Conservation (phyloP, 148 eudicot genomes). For the Heliosperma pusillum region DNA sequence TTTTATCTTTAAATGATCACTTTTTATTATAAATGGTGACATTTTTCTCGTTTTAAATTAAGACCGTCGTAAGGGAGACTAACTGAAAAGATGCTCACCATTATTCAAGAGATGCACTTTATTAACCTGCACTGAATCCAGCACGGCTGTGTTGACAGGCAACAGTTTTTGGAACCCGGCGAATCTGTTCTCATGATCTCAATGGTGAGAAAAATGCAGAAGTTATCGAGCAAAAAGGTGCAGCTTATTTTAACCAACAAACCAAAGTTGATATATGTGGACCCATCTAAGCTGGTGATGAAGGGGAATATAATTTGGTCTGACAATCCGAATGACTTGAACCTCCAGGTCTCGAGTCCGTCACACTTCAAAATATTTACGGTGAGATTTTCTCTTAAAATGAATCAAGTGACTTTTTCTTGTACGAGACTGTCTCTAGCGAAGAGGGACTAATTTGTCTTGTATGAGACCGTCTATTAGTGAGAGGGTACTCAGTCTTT, state of each 20-base stretch:
- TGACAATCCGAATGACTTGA: constrained; percentile 78
- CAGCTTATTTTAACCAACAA: constrained; percentile 96
- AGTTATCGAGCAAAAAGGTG: constrained; percentile 91
- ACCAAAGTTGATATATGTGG: constrained; percentile 85
- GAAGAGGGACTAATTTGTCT: no score
- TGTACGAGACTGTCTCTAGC: not conserved
- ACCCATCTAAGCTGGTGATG: constrained; percentile 78
- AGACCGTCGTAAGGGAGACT: no score
- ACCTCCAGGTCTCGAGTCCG: constrained; percentile 75
- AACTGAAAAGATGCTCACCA: constrained; percentile 5
- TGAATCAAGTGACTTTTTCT: not conserved
- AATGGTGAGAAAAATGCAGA: constrained; percentile 88
- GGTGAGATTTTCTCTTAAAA: constrained; percentile 42
- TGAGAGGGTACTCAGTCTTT: no score
- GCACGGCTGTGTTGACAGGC: constrained; percentile 48
- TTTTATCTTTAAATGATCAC: no score
- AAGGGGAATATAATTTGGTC: constrained; percentile 91
- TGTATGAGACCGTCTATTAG: no score
- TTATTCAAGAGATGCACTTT: not conserved
- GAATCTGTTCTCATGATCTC: constrained; percentile 97
- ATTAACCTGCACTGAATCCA: not conserved
- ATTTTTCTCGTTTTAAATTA: no score
- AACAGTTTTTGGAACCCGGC: constrained; percentile 87
- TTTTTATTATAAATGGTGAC: no score
- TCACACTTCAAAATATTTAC: constrained; percentile 83